Evolutionary conservation across 306 rosid genomes (phyloP).

Genomic region (Prunus mira): DNA sequence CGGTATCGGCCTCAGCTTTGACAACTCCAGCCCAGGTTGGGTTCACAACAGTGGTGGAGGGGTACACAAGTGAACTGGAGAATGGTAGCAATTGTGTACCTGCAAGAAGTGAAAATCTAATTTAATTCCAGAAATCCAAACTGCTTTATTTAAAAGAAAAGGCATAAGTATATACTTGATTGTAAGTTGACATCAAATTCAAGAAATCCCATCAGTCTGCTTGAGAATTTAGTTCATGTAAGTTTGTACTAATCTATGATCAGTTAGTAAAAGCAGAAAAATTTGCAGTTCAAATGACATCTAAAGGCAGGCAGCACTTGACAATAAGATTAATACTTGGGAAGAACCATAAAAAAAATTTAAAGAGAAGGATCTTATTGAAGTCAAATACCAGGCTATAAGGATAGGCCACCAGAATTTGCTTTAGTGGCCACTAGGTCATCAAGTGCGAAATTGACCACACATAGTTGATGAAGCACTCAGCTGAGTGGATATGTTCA

Average conservation of each 20-base stretch:
- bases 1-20: slow-evolving; percentile 42
- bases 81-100: slow-evolving; percentile 71
- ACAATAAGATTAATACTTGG: background rate
- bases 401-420: background rate
- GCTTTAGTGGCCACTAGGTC: slow-evolving; percentile 14
- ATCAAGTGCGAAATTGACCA: slow-evolving; percentile 15
- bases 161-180: too few species aligned
- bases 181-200: too few species aligned
- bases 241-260: background rate
- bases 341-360: background rate
- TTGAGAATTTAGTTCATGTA: background rate
- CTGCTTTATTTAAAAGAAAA: background rate
- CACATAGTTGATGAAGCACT: slow-evolving; percentile 16
- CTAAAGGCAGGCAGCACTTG: background rate
- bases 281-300: background rate
- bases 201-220: background rate
- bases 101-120: slow-evolving; percentile 23
- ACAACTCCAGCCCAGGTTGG: slow-evolving; percentile 53
- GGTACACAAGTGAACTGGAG: slow-evolving; percentile 55
- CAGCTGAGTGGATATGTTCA: background rate
- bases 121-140: background rate
- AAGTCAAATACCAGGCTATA: background rate
- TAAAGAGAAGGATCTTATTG: background rate
- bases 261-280: background rate
- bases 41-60: slow-evolving; percentile 47